phyloP scores from a whole-genome alignment of 495 filamentous ascomycete species.

The Patellaria atrata region DNA sequence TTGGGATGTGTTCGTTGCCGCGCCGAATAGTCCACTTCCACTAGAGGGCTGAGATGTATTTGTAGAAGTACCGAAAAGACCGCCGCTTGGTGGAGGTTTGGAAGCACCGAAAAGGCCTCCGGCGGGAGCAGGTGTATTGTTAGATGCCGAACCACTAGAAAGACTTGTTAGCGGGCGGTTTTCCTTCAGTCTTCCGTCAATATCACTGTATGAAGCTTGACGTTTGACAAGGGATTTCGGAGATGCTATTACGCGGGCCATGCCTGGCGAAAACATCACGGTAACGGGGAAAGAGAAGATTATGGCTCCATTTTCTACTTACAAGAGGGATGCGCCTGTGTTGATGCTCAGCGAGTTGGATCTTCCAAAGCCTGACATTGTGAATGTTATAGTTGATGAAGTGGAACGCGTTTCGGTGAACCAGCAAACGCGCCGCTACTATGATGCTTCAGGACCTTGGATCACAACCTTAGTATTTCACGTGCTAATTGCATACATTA shows the following conservation, averaged over 20 bases:
- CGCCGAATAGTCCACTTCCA: conserved; percentile 19
- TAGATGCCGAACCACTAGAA: too few relatives aligned
- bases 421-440: too few relatives aligned
- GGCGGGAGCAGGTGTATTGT: conserved; percentile 1
- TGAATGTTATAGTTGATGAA: too few relatives aligned
- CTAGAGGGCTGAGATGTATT: conserved; percentile 16
- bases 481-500: too few relatives aligned
- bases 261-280: background rate
- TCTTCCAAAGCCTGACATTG: conserved; percentile 26
- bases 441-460: too few relatives aligned
- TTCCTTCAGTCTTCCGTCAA: too few relatives aligned
- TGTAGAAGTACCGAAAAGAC: conserved; percentile 16
- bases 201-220: background rate
- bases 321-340: conserved; percentile 60
- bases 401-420: too few relatives aligned
- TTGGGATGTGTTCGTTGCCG: conserved; percentile 5
- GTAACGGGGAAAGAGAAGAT: background rate
- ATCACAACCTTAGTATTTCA: too few relatives aligned
- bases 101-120: conserved; percentile 4
- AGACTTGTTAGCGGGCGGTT: too few relatives aligned
- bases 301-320: conserved; percentile 26
- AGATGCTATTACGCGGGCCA: background rate
- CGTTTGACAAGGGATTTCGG: conserved; percentile 3
- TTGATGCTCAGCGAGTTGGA: conserved; percentile 70
- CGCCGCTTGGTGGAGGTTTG: conserved; percentile 11